phyloP scores from a whole-genome alignment of 2,329 filamentous ascomycete species.

The Dactylellina drechsleri region DNA sequence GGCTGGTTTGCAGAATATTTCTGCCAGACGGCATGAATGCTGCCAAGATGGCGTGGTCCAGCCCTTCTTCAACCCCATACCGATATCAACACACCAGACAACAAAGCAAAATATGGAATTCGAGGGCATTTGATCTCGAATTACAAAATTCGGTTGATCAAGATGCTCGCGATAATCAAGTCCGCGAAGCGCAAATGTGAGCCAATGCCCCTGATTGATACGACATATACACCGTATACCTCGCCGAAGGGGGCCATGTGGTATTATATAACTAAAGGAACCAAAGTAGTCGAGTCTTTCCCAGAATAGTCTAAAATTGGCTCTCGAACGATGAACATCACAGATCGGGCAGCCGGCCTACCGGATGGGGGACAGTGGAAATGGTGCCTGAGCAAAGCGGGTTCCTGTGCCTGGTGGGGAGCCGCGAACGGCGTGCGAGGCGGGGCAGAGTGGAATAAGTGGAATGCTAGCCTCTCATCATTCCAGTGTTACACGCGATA shows the following conservation, averaged over 20 bases:
- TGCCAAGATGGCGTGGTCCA: conserved; percentile 17
- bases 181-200: neutral
- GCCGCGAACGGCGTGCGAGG: conserved; percentile 42
- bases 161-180: conserved; percentile 24
- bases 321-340: conserved; percentile 13
- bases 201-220: conserved; percentile 12
- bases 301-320: conserved; percentile 21
- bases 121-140: conserved; percentile 36
- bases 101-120: neutral
- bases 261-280: neutral
- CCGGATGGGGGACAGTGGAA: conserved; percentile 4
- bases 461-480: conserved; percentile 50
- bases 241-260: conserved; percentile 12
- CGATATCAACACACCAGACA: conserved; percentile 6
- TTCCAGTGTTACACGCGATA: conserved; percentile 43
- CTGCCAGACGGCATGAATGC: conserved; percentile 5
- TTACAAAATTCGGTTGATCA: conserved; percentile 7
- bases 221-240: neutral
- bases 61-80: neutral
- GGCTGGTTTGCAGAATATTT: neutral
- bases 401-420: conserved; percentile 39
- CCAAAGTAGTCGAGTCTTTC: neutral
- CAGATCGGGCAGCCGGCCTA: conserved; percentile 13
- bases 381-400: conserved; percentile 25
- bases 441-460: conserved; percentile 40